Conservation (phyloP, 2,329 filamentous ascomycete genomes). For the Pestalotiopsis sp. region DNA sequence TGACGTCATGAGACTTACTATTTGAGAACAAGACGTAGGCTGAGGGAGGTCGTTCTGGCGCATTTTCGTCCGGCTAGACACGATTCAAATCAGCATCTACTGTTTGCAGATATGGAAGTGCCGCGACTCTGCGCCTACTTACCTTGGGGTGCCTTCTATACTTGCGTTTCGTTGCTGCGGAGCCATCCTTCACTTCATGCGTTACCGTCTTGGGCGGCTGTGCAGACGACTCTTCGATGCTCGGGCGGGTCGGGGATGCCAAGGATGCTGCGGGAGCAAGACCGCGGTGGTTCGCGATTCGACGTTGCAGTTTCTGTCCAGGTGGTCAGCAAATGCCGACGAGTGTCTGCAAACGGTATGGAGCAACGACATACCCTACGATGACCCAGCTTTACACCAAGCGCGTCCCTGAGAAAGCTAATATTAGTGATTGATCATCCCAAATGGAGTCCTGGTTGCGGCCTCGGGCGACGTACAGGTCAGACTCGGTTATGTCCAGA, state of each 20-base stretch:
- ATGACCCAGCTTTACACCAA: slow-evolving; percentile 80
- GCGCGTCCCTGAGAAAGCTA: slow-evolving; percentile 55
- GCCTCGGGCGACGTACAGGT: slow-evolving; percentile 60
- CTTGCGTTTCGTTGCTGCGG: slow-evolving; percentile 63
- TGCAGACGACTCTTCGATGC: slow-evolving; percentile 54
- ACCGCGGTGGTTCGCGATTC: slow-evolving; percentile 74
- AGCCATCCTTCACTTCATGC: slow-evolving; percentile 45
- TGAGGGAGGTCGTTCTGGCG: slow-evolving; percentile 77
- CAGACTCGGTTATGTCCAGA: slow-evolving; percentile 81
- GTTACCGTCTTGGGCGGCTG: slow-evolving; percentile 54
- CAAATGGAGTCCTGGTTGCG: background rate
- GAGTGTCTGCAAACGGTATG: background rate
- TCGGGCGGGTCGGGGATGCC: slow-evolving; percentile 49
- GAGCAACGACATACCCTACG: slow-evolving; percentile 61
- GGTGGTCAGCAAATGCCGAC: slow-evolving; percentile 3
- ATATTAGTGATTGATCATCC: background rate
- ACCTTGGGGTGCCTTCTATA: slow-evolving; percentile 80
- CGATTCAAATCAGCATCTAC: background rate
- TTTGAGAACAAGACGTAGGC: slow-evolving; percentile 88
- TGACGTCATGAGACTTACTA: slow-evolving; percentile 52
- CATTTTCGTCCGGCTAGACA: slow-evolving; percentile 71
- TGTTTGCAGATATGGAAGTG: too few relatives aligned
- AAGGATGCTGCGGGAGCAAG: slow-evolving; percentile 56
- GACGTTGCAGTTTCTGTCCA: slow-evolving; percentile 75
- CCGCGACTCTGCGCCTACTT: slow-evolving; percentile 20